Percentiles rank a stretch among this genome's conserved stretches.
phyloP scores from a whole-genome alignment of 1,284 basidiomycete genomes.

The Ganoderma lingzhi region DNA sequence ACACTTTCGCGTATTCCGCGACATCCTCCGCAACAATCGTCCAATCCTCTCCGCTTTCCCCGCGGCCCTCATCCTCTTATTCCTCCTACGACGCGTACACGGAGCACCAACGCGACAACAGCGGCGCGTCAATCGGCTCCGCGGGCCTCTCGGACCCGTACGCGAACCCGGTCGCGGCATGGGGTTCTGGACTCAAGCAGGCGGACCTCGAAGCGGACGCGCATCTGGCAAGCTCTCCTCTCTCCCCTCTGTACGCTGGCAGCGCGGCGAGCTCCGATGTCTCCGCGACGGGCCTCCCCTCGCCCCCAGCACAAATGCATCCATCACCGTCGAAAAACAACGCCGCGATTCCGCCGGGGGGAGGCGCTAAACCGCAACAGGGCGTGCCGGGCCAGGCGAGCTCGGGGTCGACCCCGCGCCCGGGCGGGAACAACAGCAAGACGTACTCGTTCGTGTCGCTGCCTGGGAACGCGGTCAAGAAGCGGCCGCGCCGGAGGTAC shows the following conservation, averaged over 20 bases:
- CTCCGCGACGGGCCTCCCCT: constrained; percentile 28
- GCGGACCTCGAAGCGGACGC: constrained; percentile 27
- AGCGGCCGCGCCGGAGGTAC: constrained; percentile 84
- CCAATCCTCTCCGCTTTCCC: constrained; percentile 32
- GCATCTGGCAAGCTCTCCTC: constrained; percentile 26
- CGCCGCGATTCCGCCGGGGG: constrained; percentile 7
- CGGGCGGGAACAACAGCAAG: constrained; percentile 52
- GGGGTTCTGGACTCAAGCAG: constrained; percentile 31
- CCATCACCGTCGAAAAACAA: constrained; percentile 21
- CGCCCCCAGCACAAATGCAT: constrained; percentile 25
- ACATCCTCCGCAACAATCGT: constrained; percentile 40
- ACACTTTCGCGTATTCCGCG: constrained; percentile 33
- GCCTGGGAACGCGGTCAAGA: constrained; percentile 81
- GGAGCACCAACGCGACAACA: constrained; percentile 33
- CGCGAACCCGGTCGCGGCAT: constrained; percentile 21
- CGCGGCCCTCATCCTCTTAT: constrained; percentile 35
- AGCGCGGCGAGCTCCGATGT: constrained; percentile 35
- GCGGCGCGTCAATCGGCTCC: constrained; percentile 31
- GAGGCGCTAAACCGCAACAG: constrained; percentile 15
- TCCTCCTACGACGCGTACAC: constrained; percentile 34
- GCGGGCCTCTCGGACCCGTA: constrained; percentile 25
- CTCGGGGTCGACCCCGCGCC: constrained; percentile 24
- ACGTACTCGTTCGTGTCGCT: constrained; percentile 85
- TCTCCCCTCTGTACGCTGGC: constrained; percentile 36
- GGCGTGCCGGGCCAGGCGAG: constrained; percentile 15